Evolutionary conservation across 1,139 yeast genomes (phyloP).

Genomic region (Taphrina betulina): DNA sequence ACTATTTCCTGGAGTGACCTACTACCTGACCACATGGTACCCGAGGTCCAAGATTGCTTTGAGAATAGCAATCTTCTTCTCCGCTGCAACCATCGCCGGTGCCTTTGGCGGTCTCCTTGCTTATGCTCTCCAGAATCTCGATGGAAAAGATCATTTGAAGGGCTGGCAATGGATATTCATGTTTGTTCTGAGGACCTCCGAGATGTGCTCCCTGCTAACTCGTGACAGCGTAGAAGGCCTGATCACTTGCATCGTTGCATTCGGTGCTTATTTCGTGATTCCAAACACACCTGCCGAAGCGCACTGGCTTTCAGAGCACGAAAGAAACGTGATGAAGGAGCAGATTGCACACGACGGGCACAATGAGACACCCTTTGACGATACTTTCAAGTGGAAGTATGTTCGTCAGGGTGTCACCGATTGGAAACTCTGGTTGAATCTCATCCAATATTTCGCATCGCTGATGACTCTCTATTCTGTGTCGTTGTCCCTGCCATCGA

Average conservation of each 20-base stretch:
- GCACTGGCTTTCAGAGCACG: slow-evolving; percentile 48
- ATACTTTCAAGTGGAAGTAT: slow-evolving; percentile 31
- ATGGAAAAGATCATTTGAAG: slow-evolving; percentile 58
- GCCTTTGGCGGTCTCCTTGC: slow-evolving; percentile 81
- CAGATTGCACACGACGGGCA: slow-evolving; percentile 25
- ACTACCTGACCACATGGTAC: slow-evolving; percentile 44
- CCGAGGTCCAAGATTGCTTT: slow-evolving; percentile 64
- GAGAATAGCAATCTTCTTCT: slow-evolving; percentile 64
- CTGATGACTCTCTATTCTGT: slow-evolving; percentile 38
- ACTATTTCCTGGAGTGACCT: slow-evolving; percentile 53
- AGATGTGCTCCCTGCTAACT: no score
- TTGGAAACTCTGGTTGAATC: slow-evolving; percentile 25
- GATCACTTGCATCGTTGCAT: slow-evolving; percentile 62
- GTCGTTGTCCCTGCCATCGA: slow-evolving; percentile 44
- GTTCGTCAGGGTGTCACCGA: slow-evolving; percentile 23
- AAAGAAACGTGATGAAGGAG: slow-evolving; percentile 37
- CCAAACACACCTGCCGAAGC: slow-evolving; percentile 76
- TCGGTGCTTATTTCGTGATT: slow-evolving; percentile 61
- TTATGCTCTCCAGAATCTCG: slow-evolving; percentile 30
- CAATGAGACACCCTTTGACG: slow-evolving; percentile 25
- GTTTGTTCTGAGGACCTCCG: no score
- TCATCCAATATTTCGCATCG: slow-evolving; percentile 25
- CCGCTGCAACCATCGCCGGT: slow-evolving; percentile 72
- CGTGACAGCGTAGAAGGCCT: slow-evolving; percentile 77
- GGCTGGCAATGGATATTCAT: slow-evolving; percentile 51